Percentiles rank a stretch among this genome's conserved stretches.
Conservation (phyloP, 2,329 filamentous ascomycete species). For the Macrophomina phaseolina region DNA sequence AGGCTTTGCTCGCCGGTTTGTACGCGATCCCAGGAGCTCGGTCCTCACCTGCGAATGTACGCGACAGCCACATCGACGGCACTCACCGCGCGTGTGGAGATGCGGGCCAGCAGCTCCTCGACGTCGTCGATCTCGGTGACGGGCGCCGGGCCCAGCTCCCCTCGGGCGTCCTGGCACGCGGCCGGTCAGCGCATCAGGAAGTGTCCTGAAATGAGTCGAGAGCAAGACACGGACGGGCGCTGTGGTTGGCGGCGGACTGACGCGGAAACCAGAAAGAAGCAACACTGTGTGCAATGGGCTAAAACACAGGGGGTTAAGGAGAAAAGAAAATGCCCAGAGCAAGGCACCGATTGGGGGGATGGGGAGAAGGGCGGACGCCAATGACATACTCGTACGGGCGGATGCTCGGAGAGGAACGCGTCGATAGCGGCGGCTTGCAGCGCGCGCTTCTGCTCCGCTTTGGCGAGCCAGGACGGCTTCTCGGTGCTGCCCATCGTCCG, state of each 20-base stretch:
- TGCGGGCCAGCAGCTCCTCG: constrained; percentile 8
- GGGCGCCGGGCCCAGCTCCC: not conserved
- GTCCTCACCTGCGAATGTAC: constrained; percentile 19
- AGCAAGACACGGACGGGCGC: not conserved
- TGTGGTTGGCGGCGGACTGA: constrained; percentile 5
- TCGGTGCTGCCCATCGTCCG: constrained; percentile 12
- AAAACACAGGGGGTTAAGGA: constrained; percentile 7
- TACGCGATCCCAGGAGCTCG: constrained; percentile 9
- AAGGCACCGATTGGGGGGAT: not conserved
- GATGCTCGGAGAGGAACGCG: constrained; percentile 18
- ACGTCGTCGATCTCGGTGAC: constrained; percentile 4
- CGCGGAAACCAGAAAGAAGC: constrained; percentile 14
- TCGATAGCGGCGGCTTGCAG: constrained; percentile 15
- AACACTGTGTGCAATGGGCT: not conserved
- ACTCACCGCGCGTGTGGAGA: constrained; percentile 18
- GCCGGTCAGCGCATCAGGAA: not conserved
- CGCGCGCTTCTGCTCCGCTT: constrained; percentile 17
- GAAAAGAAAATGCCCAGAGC: constrained; percentile 4
- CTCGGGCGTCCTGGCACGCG: constrained; percentile 1
- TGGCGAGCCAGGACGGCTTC: constrained; percentile 8
- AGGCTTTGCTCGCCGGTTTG: not conserved
- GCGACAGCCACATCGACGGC: constrained; percentile 15
- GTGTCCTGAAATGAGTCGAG: constrained; percentile 2
- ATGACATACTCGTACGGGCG: constrained; percentile 12
- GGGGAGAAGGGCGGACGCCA: constrained; percentile 3